Conservation (phyloP, 2,329 filamentous ascomycete genomes). For the Apiospora arundinis region DNA sequence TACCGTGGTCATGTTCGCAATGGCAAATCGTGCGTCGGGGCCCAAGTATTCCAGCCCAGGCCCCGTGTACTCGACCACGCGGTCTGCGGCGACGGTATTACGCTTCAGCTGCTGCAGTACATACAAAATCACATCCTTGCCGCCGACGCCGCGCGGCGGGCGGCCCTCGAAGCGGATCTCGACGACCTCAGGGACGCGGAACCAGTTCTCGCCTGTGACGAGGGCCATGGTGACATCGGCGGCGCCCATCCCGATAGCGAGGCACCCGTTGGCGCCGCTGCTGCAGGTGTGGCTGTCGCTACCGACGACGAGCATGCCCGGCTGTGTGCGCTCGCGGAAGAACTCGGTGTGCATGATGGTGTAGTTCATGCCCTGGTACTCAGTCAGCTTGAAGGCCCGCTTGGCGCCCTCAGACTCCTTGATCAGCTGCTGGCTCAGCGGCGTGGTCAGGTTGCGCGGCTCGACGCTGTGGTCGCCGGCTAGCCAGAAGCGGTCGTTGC, state of each 20-base stretch:
- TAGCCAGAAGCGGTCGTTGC: constrained; percentile 58
- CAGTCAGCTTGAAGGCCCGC: constrained; percentile 50
- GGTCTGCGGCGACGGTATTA: constrained; percentile 51
- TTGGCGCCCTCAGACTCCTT: constrained; percentile 44
- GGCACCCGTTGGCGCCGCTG: constrained; percentile 46
- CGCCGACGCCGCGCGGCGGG: constrained; percentile 45
- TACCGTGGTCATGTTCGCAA: constrained; percentile 53
- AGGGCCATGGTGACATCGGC: constrained; percentile 52
- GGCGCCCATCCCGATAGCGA: constrained; percentile 52
- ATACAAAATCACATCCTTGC: constrained; percentile 54
- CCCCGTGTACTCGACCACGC: constrained; percentile 53
- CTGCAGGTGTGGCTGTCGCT: constrained; percentile 55
- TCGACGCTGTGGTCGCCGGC: constrained; percentile 56
- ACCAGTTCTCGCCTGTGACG: constrained; percentile 54
- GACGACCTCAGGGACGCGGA: constrained; percentile 50
- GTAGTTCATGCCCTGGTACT: constrained; percentile 37
- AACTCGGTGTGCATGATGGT: constrained; percentile 57
- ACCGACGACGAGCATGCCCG: constrained; percentile 50
- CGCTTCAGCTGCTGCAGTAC: constrained; percentile 50
- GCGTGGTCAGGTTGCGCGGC: constrained; percentile 45
- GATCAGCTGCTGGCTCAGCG: constrained; percentile 45
- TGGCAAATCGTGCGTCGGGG: constrained; percentile 52
- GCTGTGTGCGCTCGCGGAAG: constrained; percentile 49
- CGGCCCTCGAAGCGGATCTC: constrained; percentile 47
- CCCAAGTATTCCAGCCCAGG: constrained; percentile 46